Conservation (phyloP, 225 moss, liverwort and hornwort genomes). For the Polytrichum commune region DNA sequence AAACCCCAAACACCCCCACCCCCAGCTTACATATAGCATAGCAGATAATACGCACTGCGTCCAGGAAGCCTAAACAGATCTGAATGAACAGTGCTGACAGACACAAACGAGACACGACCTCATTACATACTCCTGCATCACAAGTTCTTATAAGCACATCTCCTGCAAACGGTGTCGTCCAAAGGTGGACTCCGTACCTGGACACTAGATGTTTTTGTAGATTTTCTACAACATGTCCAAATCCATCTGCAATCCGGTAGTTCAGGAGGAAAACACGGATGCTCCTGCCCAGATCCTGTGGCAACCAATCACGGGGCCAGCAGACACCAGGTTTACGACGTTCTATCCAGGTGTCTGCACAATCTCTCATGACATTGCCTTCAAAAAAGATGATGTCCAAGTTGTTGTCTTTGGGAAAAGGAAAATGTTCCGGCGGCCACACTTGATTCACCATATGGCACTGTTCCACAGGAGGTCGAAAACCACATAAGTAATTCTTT, state of each 20-base stretch:
- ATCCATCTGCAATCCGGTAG: slow-evolving; percentile 30
- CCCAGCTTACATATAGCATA: neutral
- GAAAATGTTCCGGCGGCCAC: slow-evolving; percentile 5
- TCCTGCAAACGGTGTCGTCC: neutral
- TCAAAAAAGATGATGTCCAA: slow-evolving; percentile 48
- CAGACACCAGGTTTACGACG: slow-evolving; percentile 22
- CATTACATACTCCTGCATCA: neutral
- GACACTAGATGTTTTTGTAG: slow-evolving; percentile 28
- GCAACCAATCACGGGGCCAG: slow-evolving; percentile 48
- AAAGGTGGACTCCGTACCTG: slow-evolving; percentile 20
- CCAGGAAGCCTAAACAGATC: neutral
- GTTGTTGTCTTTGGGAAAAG: neutral
- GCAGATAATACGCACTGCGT: neutral
- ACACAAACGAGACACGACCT: neutral
- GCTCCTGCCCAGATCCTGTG: slow-evolving; percentile 14
- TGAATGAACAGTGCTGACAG: neutral
- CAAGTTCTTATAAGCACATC: too few relatives aligned
- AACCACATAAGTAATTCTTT: neutral
- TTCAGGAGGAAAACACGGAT: slow-evolving; percentile 42
- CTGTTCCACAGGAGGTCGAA: slow-evolving; percentile 7
- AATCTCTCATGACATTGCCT: slow-evolving; percentile 27
- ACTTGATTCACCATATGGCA: slow-evolving; percentile 2
- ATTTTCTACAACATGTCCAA: slow-evolving; percentile 28
- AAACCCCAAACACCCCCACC: too few relatives aligned
- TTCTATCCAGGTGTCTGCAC: slow-evolving; percentile 43